Conservation (phyloP, 1,284 basidiomycete species). For the Ganoderma resinaceum region DNA sequence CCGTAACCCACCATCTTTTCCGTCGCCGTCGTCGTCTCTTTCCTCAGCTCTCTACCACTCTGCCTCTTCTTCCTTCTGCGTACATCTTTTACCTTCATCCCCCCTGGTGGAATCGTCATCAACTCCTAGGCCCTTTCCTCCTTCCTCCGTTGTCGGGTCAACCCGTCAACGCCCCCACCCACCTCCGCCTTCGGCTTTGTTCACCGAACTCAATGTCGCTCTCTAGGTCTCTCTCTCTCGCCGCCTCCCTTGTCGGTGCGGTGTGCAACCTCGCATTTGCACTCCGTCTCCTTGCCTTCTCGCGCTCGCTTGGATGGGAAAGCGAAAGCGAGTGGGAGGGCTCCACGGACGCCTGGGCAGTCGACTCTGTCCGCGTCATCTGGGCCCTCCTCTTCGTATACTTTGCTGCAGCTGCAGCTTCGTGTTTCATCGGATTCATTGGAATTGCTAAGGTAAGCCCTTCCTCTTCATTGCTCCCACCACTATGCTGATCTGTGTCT, state of each 20-base stretch:
- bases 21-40: constrained; percentile 16
- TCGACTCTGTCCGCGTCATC: constrained; percentile 67
- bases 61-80: constrained; percentile 6
- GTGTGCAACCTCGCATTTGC: constrained; percentile 62
- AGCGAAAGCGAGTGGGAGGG: constrained; percentile 77
- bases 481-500: background rate
- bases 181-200: constrained; percentile 6
- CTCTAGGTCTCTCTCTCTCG: constrained; percentile 59
- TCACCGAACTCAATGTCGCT: constrained; percentile 29
- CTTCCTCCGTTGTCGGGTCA: constrained; percentile 8
- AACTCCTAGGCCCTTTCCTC: background rate
- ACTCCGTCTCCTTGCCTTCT: constrained; percentile 60
- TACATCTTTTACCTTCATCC: constrained; percentile 1
- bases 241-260: constrained; percentile 62
- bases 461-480: background rate
- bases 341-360: constrained; percentile 60
- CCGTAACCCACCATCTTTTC: constrained; percentile 3
- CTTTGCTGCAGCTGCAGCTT: constrained; percentile 66
- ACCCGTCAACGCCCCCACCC: constrained; percentile 6
- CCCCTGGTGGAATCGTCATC: constrained; percentile 7
- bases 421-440: constrained; percentile 67
- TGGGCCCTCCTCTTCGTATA: constrained; percentile 72
- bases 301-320: constrained; percentile 71
- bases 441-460: constrained; percentile 68
- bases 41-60: constrained; percentile 6